Conservation (phyloP, 495 filamentous ascomycete genomes). For the Hypomontagnella monticulosa region DNA sequence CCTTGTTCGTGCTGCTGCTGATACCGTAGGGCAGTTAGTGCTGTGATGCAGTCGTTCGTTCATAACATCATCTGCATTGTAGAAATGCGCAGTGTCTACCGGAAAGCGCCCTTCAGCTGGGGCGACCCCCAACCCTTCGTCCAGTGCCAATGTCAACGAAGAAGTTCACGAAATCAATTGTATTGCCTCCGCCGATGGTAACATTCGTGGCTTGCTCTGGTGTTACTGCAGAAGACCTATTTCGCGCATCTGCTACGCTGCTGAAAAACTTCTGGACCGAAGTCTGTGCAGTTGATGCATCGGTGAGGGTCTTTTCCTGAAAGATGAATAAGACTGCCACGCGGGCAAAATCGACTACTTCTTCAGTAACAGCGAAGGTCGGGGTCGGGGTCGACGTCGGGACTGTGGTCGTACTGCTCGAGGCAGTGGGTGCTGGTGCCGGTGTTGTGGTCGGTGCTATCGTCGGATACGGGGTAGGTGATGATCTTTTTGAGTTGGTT, state of each 20-base stretch:
- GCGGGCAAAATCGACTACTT: conserved; percentile 72
- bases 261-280: conserved; percentile 65
- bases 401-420: conserved; percentile 35
- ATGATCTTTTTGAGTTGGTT: conserved; percentile 30
- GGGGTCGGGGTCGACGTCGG: conserved; percentile 41
- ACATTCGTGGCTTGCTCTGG: conserved; percentile 52
- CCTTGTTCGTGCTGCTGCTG: conserved; percentile 23
- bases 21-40: conserved; percentile 1
- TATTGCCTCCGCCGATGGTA: conserved; percentile 53
- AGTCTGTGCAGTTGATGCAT: conserved; percentile 66
- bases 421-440: conserved; percentile 30
- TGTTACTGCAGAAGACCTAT: conserved; percentile 32
- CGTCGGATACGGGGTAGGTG: conserved; percentile 40
- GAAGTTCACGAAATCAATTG: conserved; percentile 58
- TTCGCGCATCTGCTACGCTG: conserved; percentile 38
- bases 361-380: conserved; percentile 54
- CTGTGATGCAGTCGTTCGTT: neutral
- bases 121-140: conserved; percentile 36
- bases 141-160: conserved; percentile 51
- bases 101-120: conserved; percentile 6
- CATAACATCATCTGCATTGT: conserved; percentile 8
- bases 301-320: conserved; percentile 61
- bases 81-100: neutral
- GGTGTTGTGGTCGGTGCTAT: conserved; percentile 36
- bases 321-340: conserved; percentile 70